Evolutionary conservation across 2,329 filamentous ascomycete genomes (phyloP), one percentile per base, ranked within the genome.

Genomic region (Colletotrichum destructivum): DNA sequence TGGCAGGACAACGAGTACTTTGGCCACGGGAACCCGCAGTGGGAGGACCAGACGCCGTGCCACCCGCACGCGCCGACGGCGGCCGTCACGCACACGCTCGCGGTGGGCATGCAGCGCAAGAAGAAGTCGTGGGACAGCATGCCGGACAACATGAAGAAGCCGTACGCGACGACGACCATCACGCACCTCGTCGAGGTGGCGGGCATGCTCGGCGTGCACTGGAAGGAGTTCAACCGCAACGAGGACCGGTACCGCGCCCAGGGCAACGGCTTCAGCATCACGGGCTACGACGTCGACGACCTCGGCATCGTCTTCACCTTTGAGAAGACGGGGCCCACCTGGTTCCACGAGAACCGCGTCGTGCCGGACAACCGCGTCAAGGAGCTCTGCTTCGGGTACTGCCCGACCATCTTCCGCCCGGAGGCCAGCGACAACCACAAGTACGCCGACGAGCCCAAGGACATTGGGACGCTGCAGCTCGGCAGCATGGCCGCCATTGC

Each of bases 301-400:
- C 76, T 85, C 0, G 84, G 83, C 3, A 75, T 85, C 4, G 80
- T 83, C 51, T 83, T 84, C 42, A 78, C 75, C 1, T 84, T 85
- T 63, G 75, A 81, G 31, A 78, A 79, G n/a, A 80, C 80, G 2
- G 82, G 82, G 0, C 78, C 76, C 26, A 80, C 80, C 0, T 75
- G 71, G 47, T 85, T 84, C 47, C 63, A 78, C 16, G 77, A 79
- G 18, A 79, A 80, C 23, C 75, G 84, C 2, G 74, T 84, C 0
- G 79, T 85, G 2, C 83, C 84, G 0, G 76, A 74, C 13, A 72
- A 80, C 9, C 75, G 75, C 1, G 77, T 85, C 40, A 85, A 84
- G 69, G 76, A 81, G 56, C 69, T 84, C 1, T 81, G 81, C 46
- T 85, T 85, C 66, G 84, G 84, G 0, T 79, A 78, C 12, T 82